Base-by-base conservation (phyloP, 164 flowering plant species). In the Kalanchoe fedtschenkoi region DNA sequence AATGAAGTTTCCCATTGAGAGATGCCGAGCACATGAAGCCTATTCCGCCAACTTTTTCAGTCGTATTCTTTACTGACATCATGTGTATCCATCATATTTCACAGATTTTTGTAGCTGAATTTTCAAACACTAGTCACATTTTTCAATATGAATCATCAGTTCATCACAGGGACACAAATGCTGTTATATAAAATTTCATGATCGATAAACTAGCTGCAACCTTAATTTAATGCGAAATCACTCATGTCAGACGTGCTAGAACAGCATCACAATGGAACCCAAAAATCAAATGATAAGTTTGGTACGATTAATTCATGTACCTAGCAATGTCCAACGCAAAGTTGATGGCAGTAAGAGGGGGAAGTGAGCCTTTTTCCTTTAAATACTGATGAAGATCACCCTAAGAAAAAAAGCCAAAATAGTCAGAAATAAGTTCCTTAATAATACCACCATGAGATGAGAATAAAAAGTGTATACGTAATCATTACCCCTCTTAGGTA, bases 291-390 rank as follows among this genome's bases (percentile, higher is more conserved):
- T 9, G 10, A 32, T 61, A 43, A n/a, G n/a, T n/a, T 41, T 16
- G 16, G 32, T 15, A 34, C 41, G 26, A 62, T 34, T 29, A n/a
- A n/a, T 3, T 56, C 35, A 43, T 22, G 34, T 74, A 89, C 97
- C 97, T 89, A 70, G 96, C 99, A 72, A 95, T 95, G 75, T 95
- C 99, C 77, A 91, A 53, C 22, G 99, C 97, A 73, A 91, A 91
- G 72, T 82, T 89, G 57, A 91, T 68, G 28, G 99, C 93, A 55
- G 90, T 82, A 62, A 87, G 65, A 56, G 97, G 91, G 74, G 46
- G 83, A 63, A 95, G 91, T 32, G 91, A 74, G 56, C 97, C 96
- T 65, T 95, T 91, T 67, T 77, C 99, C 76, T 95, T 91, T 19
- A 95, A 93, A 68, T 83, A 78, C 71, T 89, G 95, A 82, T 91